A percentile compares a stretch with the other conserved stretches of the same genome.
Conservation (phyloP, 805 yeast genomes). For the Saturnispora zaruensis region DNA sequence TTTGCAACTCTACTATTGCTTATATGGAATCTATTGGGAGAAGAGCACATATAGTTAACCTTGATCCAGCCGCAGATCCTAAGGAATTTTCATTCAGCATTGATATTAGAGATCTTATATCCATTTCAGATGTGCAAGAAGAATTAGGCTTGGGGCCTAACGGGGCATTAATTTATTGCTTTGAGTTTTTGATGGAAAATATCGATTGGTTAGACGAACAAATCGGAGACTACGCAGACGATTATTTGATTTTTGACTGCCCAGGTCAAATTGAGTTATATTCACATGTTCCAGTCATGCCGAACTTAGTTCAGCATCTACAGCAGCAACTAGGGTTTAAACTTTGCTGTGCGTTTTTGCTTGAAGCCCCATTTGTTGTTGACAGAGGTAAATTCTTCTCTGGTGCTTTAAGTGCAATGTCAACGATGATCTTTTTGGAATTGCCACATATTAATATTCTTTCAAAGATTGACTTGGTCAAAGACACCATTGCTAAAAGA, state of each 20-base stretch:
- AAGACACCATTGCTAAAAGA: conserved; percentile 65
- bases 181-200: conserved; percentile 81
- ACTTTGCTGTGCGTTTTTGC: conserved; percentile 82
- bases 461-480: conserved; percentile 79
- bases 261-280: conserved; percentile 96
- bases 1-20: conserved; percentile 78
- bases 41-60: conserved; percentile 86
- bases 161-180: conserved; percentile 89
- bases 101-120: conserved; percentile 84
- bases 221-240: conserved; percentile 92
- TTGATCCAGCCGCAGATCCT: conserved; percentile 97
- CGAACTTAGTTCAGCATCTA: conserved; percentile 79
- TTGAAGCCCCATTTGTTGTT: conserved; percentile 90
- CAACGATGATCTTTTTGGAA: conserved; percentile 93
- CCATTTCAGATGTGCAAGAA: conserved; percentile 91
- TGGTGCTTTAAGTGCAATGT: conserved; percentile 95
- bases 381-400: conserved; percentile 90
- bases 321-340: conserved; percentile 73
- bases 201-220: conserved; percentile 97
- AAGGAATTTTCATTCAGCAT: conserved; percentile 84
- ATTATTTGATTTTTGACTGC: conserved; percentile 87
- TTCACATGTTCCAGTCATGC: conserved; percentile 89
- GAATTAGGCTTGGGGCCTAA: conserved; percentile 91
- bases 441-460: conserved; percentile 89
- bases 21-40: conserved; percentile 89